phyloP scores from a whole-genome alignment of 1,139 yeast genomes.

The Diutina catenulata region DNA sequence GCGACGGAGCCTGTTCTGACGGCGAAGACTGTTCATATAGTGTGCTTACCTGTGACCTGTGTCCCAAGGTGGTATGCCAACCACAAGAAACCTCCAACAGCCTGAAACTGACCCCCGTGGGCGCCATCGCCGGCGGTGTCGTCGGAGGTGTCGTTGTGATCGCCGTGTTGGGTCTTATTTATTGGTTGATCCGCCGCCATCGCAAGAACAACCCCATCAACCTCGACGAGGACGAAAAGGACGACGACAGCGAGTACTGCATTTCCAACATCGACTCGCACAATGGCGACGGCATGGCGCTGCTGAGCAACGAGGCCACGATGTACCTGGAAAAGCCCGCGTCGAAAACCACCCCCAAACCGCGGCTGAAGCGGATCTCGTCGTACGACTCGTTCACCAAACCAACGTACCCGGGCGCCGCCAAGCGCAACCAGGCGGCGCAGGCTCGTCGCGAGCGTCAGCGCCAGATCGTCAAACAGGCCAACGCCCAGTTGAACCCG shows the following conservation, averaged over 20 bases:
- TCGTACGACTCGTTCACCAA: slow-evolving; percentile 34
- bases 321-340: slow-evolving; percentile 1
- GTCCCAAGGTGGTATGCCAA: slow-evolving; percentile 47
- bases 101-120: slow-evolving; percentile 46
- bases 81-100: slow-evolving; percentile 10
- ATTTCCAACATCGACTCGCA: slow-evolving; percentile 4
- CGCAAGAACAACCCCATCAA: slow-evolving; percentile 11
- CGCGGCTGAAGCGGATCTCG: slow-evolving; percentile 19
- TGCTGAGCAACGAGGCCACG: neutral
- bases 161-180: slow-evolving; percentile 19
- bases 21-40: slow-evolving; percentile 41
- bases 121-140: slow-evolving; percentile 49
- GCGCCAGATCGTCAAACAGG: slow-evolving; percentile 8
- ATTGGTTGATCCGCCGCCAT: slow-evolving; percentile 18
- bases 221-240: slow-evolving; percentile 2
- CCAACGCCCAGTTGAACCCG: slow-evolving; percentile 2
- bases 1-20: slow-evolving; percentile 23
- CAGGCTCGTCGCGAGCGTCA: slow-evolving; percentile 5
- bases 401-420: slow-evolving; percentile 14
- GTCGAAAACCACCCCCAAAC: slow-evolving; percentile 10
- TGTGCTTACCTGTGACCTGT: slow-evolving; percentile 41
- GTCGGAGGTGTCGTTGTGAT: slow-evolving; percentile 17
- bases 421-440: slow-evolving; percentile 12
- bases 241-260: slow-evolving; percentile 1
- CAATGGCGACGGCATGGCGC: slow-evolving; percentile 4